Conservation (phyloP, 2,329 filamentous ascomycete species). For the Aspergillus neotritici region DNA sequence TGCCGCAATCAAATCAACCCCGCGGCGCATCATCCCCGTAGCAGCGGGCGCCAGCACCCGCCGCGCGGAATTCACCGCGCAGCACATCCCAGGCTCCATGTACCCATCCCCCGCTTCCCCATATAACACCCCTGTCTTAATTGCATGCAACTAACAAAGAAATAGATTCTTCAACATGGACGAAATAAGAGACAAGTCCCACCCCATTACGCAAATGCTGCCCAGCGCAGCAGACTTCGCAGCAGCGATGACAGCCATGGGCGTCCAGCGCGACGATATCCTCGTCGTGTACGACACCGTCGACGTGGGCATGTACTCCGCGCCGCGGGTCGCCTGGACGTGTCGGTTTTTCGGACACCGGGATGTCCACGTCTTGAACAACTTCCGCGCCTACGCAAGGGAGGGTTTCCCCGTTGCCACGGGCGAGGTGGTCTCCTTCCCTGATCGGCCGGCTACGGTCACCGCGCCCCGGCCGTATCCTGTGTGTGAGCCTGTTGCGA, state of each 20-base stretch:
- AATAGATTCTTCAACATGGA: slow-evolving; percentile 29
- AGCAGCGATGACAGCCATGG: slow-evolving; percentile 13
- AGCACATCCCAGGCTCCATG: slow-evolving; percentile 23
- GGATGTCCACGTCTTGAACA: slow-evolving; percentile 26
- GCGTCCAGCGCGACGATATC: slow-evolving; percentile 18
- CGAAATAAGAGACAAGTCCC: slow-evolving; percentile 14
- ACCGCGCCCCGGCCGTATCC: slow-evolving; percentile 2
- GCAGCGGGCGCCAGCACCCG: slow-evolving; percentile 17
- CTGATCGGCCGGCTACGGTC: neutral
- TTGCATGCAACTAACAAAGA: neutral
- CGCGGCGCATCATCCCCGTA: slow-evolving; percentile 19
- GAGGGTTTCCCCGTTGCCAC: slow-evolving; percentile 14
- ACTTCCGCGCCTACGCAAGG: slow-evolving; percentile 20
- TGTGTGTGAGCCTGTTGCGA: neutral
- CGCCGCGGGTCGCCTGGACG: slow-evolving; percentile 26
- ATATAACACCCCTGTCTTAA: no score
- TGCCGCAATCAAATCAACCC: neutral
- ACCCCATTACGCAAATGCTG: slow-evolving; percentile 26
- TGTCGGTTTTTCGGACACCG: slow-evolving; percentile 24
- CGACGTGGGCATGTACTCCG: slow-evolving; percentile 24
- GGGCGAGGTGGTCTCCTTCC: slow-evolving; percentile 1
- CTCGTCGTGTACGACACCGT: slow-evolving; percentile 26
- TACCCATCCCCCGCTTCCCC: slow-evolving; percentile 4
- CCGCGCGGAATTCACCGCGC: slow-evolving; percentile 9
- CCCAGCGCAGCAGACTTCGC: slow-evolving; percentile 21